These are phyloP conservation scores for Epichloe glyceriae DNA, from an alignment of 2,329 filamentous ascomycete genomes.

Conservation along the genomic window DNA sequence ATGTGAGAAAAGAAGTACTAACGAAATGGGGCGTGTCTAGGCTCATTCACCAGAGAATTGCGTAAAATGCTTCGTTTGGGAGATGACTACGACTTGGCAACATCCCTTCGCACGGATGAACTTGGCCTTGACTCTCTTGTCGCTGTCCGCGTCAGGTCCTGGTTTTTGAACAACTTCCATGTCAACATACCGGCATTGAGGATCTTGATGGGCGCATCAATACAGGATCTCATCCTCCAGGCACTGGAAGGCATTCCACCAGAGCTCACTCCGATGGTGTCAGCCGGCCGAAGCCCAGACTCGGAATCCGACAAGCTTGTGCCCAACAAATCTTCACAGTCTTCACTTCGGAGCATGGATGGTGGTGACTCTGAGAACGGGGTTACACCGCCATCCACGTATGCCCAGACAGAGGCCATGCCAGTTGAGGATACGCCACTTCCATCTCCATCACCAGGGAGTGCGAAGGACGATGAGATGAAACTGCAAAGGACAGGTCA, in stretches of 20 bases:
- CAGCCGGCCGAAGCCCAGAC: neutral
- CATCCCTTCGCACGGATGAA: slow-evolving; percentile 2
- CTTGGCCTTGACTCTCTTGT: slow-evolving; percentile 19
- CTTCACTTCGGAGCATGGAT: neutral
- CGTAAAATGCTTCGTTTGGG: neutral
- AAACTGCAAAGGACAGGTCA: neutral
- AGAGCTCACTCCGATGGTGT: neutral
- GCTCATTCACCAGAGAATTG: neutral
- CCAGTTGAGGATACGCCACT: neutral
- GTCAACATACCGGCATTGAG: slow-evolving; percentile 34
- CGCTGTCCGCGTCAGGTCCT: slow-evolving; percentile 29
- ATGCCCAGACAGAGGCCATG: neutral
- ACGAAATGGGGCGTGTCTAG: neutral
- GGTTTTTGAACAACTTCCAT: slow-evolving; percentile 32
- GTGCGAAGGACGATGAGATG: neutral
- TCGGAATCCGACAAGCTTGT: neutral
- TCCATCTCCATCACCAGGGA: neutral
- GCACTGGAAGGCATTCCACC: neutral
- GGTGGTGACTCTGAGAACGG: neutral
- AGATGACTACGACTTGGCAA: neutral
- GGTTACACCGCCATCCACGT: neutral
- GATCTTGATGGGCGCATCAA: slow-evolving; percentile 11
- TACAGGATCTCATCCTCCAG: slow-evolving; percentile 6
- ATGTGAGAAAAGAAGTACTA: neutral
- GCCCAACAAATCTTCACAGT: neutral